Evolutionary conservation across 2,329 filamentous ascomycete species (phyloP), one percentile per base, ranked within the genome.

Genomic region (Emergomyces orientalis): DNA sequence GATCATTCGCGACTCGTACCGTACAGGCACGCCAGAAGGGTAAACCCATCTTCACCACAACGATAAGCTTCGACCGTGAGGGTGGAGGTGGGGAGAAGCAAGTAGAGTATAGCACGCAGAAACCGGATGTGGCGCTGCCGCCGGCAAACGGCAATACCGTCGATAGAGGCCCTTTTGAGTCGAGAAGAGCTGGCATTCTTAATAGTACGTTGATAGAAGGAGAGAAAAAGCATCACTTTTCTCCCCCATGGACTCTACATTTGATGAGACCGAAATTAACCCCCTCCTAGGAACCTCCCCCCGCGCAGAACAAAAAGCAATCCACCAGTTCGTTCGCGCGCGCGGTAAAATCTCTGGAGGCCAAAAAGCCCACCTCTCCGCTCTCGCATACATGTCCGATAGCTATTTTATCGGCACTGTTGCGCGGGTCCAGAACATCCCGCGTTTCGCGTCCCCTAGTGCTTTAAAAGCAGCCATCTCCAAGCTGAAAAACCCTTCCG

Each of bases 1-100:
- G 88, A 64, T 92, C 88, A 60, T 99, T 92, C 75, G 88, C 90
- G 62, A 97, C 94, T 45, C 84, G 94, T 62, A 97, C 93, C 0
- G 94, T 99, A n/a, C 93, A 97, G 77, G 94, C 94, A 39, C 83
- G 91, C 34, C 94, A 99, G 78, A 82, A 86, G 49, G 94, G 92
- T 11, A 85, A 86, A 64, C 89, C 89, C 71, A 97, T 99, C 77
- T 97, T 97, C 78, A 97, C 93, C 22, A 94, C 91, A 1, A 99
- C 93, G 6, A 86, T 96, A 77, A 94, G 89, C 66, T 97, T 99
- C 74, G 88, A 88, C 71, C 82, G 85, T 22, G 86, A 88, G 72
- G 73, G 78, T 74, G 72, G 75, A 63, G 74, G 75, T 6, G 82
- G 83, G 2, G 77, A 80, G 69, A 75, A 81, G 67, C 77, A 73